Evolutionary conservation across 2,329 filamentous ascomycete genomes (phyloP), one percentile per base, ranked within the genome.

Genomic region (Fonsecaea monophora): DNA sequence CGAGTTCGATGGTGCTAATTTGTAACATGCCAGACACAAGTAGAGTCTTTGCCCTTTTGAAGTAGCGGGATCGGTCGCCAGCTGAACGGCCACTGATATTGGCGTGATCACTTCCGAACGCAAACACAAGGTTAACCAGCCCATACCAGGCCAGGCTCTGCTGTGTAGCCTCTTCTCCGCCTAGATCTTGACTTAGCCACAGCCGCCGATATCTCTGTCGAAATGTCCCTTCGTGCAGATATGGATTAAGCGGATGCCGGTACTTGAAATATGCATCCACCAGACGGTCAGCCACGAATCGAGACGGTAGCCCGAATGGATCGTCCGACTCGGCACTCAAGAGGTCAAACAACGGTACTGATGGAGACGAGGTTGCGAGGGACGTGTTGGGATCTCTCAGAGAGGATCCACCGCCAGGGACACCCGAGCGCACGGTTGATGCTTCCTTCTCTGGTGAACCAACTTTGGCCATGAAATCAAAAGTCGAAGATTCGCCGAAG

Each of bases 401-500:
- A 30, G 35, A 21, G n/a, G 56, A 32, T 48, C 38, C 21, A 2
- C 21, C 25, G 56, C 5, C 25, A 2, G 18, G 38, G n/a, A 9
- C 8, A 9, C 37, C 56, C 2, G 56, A 48, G 12, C n/a, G 37
- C 8, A 13, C 8, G 18, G 38, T 30, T 13, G 38, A 32, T 59
- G 21, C 30, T n/a, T 42, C 56, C 25, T 59, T 42, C 35, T 42
- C 15, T 30, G 56, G 56, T 9, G 56, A 59, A 25, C 56, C 32
- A 25, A 59, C 56, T 13, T 59, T 59, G 38, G 56, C 56, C 30
- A 59, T 42, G 25, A 59, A 59, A 18, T 59, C 42, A 25, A 59
- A 59, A 32, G 38, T 59, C 38, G 56, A 59, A 32, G 56, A 59
- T 25, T 59, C 56, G 56, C 56, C 56, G 10, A 59, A 59, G 38